Conservation (phyloP, 2,329 filamentous ascomycete species). For the Claviceps lovelessii region DNA sequence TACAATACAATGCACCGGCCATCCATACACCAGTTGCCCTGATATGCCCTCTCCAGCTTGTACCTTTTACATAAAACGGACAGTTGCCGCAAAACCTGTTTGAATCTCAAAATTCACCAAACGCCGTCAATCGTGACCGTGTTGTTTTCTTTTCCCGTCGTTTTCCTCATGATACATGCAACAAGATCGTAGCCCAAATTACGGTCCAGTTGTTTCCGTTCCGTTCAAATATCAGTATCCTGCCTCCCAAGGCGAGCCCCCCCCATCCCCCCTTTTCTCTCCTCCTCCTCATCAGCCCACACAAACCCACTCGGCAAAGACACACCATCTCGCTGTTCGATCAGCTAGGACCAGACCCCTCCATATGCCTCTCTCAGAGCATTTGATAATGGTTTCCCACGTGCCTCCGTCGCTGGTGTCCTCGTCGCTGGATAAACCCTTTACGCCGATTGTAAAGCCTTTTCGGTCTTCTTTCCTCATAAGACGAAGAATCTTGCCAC, state of each 20-base stretch:
- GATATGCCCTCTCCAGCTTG: background rate
- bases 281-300: conserved; percentile 16
- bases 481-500: conserved; percentile 82
- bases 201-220: background rate
- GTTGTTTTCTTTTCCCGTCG: background rate
- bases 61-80: background rate
- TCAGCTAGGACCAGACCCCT: conserved; percentile 70
- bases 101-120: too few species aligned
- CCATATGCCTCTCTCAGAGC: conserved; percentile 69
- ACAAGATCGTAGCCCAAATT: background rate
- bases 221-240: background rate
- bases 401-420: conserved; percentile 54
- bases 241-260: background rate
- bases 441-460: conserved; percentile 32
- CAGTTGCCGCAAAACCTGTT: background rate
- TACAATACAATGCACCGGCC: background rate
- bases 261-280: background rate
- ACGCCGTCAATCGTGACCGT: background rate
- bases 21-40: conserved; percentile 2
- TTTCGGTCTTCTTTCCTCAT: conserved; percentile 65
- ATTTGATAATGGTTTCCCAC: conserved; percentile 88
- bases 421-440: conserved; percentile 32
- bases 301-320: conserved; percentile 80
- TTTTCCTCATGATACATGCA: background rate
- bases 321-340: conserved; percentile 73